Percentiles rank a stretch among this genome's conserved stretches.
phyloP scores from a whole-genome alignment of 768 basidiomycete genomes.

The Lepiota brunneoincarnata region DNA sequence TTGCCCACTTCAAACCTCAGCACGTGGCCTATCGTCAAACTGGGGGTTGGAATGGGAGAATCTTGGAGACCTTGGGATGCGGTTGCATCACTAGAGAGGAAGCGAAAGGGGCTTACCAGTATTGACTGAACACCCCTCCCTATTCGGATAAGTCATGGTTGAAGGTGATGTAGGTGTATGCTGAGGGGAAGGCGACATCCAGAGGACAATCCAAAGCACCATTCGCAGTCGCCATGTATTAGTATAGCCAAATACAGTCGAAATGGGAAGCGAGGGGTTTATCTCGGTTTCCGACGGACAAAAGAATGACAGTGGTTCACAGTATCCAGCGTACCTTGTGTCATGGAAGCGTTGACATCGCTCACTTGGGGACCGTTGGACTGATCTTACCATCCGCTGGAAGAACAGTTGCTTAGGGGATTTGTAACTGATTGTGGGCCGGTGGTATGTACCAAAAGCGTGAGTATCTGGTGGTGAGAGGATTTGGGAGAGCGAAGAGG shows the following conservation, averaged over 20 bases:
- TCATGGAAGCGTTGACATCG: too few relatives aligned
- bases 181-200: constrained; percentile 96
- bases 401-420: too few relatives aligned
- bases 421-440: too few relatives aligned
- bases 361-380: too few relatives aligned
- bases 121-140: constrained; percentile 81
- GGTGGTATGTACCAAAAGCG: too few relatives aligned
- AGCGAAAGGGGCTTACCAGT: constrained; percentile 95
- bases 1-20: constrained; percentile 99
- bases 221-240: constrained; percentile 92
- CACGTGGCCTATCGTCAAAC: constrained; percentile 98
- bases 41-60: constrained; percentile 98
- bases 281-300: constrained; percentile 7
- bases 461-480: too few relatives aligned
- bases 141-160: constrained; percentile 93
- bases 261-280: constrained; percentile 78
- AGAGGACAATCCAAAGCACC: constrained; percentile 85
- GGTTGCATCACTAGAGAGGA: constrained; percentile 98
- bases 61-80: constrained; percentile 86
- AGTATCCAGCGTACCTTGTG: constrained; percentile 93
- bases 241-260: constrained; percentile 85
- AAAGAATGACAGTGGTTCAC: constrained; percentile 9
- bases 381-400: too few relatives aligned
- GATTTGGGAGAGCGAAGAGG: too few relatives aligned
- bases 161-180: constrained; percentile 92